Evolutionary conservation across 78 protist genomes (phyloP).

Genomic region (Dictyostelium capitatum): DNA sequence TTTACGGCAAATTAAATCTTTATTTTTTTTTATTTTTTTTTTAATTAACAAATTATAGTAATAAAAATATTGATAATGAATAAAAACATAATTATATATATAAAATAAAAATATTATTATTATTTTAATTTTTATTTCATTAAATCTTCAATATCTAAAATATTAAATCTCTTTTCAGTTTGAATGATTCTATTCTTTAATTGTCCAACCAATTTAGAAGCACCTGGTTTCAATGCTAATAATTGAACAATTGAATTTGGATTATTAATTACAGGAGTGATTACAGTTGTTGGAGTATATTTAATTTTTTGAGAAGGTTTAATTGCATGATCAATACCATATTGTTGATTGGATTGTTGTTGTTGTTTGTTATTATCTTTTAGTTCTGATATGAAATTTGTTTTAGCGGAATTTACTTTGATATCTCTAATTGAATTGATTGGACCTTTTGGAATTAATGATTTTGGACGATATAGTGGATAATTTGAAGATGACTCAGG

Average conservation of each 20-base stretch:
- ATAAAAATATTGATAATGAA: too few relatives aligned
- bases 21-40: too few relatives aligned
- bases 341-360: neutral
- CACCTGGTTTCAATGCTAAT: conserved; percentile 60
- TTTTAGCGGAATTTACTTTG: conserved; percentile 43
- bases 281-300: neutral
- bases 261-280: neutral
- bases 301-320: neutral
- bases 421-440: conserved; percentile 43
- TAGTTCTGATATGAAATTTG: conserved; percentile 22
- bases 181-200: conserved; percentile 33
- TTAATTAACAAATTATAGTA: too few relatives aligned
- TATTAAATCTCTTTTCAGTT: neutral
- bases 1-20: too few relatives aligned
- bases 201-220: conserved; percentile 55
- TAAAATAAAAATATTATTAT: too few relatives aligned
- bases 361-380: neutral
- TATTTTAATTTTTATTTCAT: too few relatives aligned
- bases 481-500: conserved; percentile 34
- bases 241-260: conserved; percentile 49
- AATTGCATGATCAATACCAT: neutral
- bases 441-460: conserved; percentile 8
- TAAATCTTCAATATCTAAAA: conserved; percentile 54
- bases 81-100: too few relatives aligned
- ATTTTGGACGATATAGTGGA: conserved; percentile 28